phyloP scores from a whole-genome alignment of 1,284 basidiomycete genomes.

The Ustilago shanxiensis region DNA sequence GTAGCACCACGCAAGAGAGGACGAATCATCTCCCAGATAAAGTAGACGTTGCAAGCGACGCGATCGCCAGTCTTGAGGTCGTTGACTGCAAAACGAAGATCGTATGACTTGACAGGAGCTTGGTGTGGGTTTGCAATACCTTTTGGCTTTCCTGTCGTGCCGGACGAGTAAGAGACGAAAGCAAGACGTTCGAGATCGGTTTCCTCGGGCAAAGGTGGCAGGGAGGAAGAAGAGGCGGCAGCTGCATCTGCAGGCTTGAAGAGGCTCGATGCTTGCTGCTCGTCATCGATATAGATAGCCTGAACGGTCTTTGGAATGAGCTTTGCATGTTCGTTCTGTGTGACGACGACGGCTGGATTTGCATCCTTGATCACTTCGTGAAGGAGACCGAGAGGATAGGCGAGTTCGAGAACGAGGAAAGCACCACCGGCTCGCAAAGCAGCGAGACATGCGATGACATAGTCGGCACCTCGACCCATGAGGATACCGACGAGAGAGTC shows the following conservation, averaged over 20 bases:
- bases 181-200: constrained; percentile 66
- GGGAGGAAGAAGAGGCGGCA: constrained; percentile 4
- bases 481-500: constrained; percentile 66
- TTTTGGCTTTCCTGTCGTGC: constrained; percentile 68
- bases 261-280: constrained; percentile 11
- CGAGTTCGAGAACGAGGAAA: constrained; percentile 69
- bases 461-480: constrained; percentile 64
- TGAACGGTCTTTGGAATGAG: constrained; percentile 45
- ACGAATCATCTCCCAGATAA: constrained; percentile 69
- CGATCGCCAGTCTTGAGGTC: constrained; percentile 62
- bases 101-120: constrained; percentile 65
- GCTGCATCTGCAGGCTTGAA: constrained; percentile 14
- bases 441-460: constrained; percentile 67
- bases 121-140: constrained; percentile 69
- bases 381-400: constrained; percentile 65
- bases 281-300: constrained; percentile 39
- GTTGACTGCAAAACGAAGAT: constrained; percentile 64
- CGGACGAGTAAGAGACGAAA: constrained; percentile 69
- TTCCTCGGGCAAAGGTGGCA: constrained; percentile 40
- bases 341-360: constrained; percentile 64
- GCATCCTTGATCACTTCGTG: constrained; percentile 67
- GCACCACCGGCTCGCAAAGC: constrained; percentile 68
- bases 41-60: constrained; percentile 70
- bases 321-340: constrained; percentile 58
- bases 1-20: constrained; percentile 67